These are phyloP conservation scores for Hypoxylon sp. DNA, from an alignment of 2,329 filamentous ascomycete genomes.

Conservation along the genomic window DNA sequence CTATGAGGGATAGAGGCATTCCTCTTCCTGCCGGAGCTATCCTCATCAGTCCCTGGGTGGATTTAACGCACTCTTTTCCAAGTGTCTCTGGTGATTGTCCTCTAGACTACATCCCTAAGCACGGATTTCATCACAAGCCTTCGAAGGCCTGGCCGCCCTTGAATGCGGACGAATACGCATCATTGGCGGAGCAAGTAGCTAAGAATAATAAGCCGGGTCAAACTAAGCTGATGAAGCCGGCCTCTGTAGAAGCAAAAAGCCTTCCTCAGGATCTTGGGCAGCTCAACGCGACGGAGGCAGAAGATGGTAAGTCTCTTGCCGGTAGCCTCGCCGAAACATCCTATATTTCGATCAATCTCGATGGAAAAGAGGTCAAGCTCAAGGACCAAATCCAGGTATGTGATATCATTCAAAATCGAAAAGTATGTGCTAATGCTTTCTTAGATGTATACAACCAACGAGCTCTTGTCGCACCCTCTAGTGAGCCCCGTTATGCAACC, in stretches of 20 bases:
- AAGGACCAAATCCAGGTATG: constrained; percentile 92
- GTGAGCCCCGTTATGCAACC: constrained; percentile 92
- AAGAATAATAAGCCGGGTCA: constrained; percentile 56
- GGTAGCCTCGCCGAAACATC: constrained; percentile 51
- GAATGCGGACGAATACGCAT: constrained; percentile 79
- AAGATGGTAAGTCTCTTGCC: constrained; percentile 28
- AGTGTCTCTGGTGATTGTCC: constrained; percentile 81
- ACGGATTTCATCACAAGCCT: constrained; percentile 92
- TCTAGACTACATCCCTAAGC: constrained; percentile 88
- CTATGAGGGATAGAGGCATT: constrained; percentile 84
- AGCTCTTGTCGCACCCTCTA: constrained; percentile 86
- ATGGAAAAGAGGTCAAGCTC: constrained; percentile 78
- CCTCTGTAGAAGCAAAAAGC: constrained; percentile 54
- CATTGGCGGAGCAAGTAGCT: constrained; percentile 67
- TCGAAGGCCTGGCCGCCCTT: constrained; percentile 94
- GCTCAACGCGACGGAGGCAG: constrained; percentile 28
- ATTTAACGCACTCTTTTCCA: constrained; percentile 95
- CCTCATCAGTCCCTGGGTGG: constrained; percentile 95
- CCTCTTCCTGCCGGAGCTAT: constrained; percentile 91
- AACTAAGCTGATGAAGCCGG: constrained; percentile 57
- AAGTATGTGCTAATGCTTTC: constrained; percentile 36
- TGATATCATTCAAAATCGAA: background rate
- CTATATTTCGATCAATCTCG: constrained; percentile 76
- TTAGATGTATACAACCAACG: constrained; percentile 83
- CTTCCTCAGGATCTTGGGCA: constrained; percentile 43